Evolutionary conservation across 1,284 basidiomycete species (phyloP).

Genomic region (Microbotryum scabiosae): DNA sequence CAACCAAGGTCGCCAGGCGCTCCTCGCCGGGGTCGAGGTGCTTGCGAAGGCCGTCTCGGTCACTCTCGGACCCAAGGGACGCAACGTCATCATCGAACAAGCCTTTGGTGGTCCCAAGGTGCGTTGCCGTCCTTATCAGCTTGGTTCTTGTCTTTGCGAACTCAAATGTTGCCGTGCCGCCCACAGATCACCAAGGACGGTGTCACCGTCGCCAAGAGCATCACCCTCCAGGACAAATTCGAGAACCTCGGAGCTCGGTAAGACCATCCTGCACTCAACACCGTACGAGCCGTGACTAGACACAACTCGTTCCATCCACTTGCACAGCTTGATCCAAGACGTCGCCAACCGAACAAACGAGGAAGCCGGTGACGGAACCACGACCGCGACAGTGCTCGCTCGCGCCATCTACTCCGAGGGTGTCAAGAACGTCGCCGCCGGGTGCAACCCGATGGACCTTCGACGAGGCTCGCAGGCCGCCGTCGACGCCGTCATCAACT

Average conservation of each 20-base stretch:
- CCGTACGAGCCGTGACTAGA: not conserved
- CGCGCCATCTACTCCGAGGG: slow-evolving; percentile 97
- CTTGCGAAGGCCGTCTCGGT: slow-evolving; percentile 92
- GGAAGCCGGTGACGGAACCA: slow-evolving; percentile 94
- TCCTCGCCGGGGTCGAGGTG: slow-evolving; percentile 91
- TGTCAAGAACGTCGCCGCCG: slow-evolving; percentile 97
- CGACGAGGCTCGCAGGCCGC: slow-evolving; percentile 92
- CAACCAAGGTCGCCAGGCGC: slow-evolving; percentile 86
- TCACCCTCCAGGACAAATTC: slow-evolving; percentile 93
- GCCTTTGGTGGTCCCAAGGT: slow-evolving; percentile 86
- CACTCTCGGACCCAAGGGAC: slow-evolving; percentile 93
- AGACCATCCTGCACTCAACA: slow-evolving; percentile 35
- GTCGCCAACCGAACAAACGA: slow-evolving; percentile 97
- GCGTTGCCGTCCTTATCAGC: not conserved
- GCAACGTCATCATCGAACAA: slow-evolving; percentile 99
- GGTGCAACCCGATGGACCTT: slow-evolving; percentile 99
- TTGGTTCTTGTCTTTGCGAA: not conserved
- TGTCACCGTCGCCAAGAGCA: slow-evolving; percentile 95
- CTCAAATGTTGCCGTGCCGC: not conserved
- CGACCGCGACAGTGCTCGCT: slow-evolving; percentile 92
- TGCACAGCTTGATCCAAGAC: slow-evolving; percentile 80
- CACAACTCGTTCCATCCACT: not conserved
- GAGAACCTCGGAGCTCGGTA: slow-evolving; percentile 97
- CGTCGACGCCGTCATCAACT: slow-evolving; percentile 89
- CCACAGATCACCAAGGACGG: slow-evolving; percentile 53